These are phyloP conservation scores for Rhodotorula sp. DNA, from an alignment of 1,284 basidiomycete genomes.

Conservation along the genomic window DNA sequence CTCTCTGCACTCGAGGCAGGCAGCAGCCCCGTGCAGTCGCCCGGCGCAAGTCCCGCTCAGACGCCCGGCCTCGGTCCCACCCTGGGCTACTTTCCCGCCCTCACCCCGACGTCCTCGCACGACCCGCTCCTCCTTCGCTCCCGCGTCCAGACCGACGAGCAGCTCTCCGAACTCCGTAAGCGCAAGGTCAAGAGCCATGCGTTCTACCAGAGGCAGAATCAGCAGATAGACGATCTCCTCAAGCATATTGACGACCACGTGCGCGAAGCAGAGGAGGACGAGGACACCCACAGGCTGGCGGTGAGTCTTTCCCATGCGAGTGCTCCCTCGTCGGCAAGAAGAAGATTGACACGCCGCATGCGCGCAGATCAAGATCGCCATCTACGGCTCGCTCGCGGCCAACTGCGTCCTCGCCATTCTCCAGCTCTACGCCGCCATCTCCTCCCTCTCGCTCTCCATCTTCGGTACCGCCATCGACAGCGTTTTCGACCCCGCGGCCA, in stretches of 20 bases:
- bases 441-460: conserved; percentile 79
- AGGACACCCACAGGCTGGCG: conserved; percentile 65
- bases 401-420: conserved; percentile 62
- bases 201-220: conserved; percentile 76
- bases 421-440: conserved; percentile 73
- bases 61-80: neutral
- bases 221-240: conserved; percentile 77
- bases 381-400: conserved; percentile 75
- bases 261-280: conserved; percentile 66
- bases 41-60: neutral
- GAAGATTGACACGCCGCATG: conserved; percentile 5
- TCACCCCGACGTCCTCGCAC: conserved; percentile 13
- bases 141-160: conserved; percentile 59
- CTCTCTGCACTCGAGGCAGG: neutral
- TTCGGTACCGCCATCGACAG: conserved; percentile 61
- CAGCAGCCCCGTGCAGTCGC: neutral
- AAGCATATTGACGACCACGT: conserved; percentile 88
- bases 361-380: conserved; percentile 61
- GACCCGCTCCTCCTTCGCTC: conserved; percentile 44
- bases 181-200: conserved; percentile 56
- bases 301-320: conserved; percentile 54
- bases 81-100: conserved; percentile 22
- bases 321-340: neutral
- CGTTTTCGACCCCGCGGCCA: conserved; percentile 80
- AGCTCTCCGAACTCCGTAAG: conserved; percentile 62